Evolutionary conservation across 345 rosid species (phyloP), one percentile per base, ranked within the genome.

Genomic region (Brassica nigra): DNA sequence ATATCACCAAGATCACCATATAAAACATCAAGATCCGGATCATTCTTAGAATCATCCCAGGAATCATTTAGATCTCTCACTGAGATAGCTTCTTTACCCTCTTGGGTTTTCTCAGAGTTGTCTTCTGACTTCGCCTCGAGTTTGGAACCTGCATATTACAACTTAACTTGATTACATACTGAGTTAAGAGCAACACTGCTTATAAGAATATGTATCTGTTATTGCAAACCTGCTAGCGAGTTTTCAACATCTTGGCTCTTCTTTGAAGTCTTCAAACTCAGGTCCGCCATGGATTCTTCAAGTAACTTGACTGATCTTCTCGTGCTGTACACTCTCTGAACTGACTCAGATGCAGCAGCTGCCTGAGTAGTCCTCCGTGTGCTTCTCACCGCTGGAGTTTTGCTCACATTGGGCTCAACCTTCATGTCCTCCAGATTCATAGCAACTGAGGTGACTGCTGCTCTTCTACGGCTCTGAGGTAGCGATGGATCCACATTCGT

Each of bases 291-390:
- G 71, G 66, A 78, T 80, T 89, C 89, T 86, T 87, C 97, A 62
- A 95, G 52, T 79, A 95, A 39, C 72, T 88, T 90, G 58, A 84
- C 86, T 2, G 98, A 89, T 30, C 86, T 85, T 86, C 99, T 88
- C 1, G 96, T 90, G 76, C 90, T 83, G 64, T 86, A 86, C 20
- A 57, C 89, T 11, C 79, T 61, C 87, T 83, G 90, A 55, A 81
- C 83, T 0, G 87, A 76, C 73, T 70, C 83, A 8, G 16, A 62
- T 34, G 62, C 76, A 10, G 73, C 63, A 76, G 85, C 66, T n/a
- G 70, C 12, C 63, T 79, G 86, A 18, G 18, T 18, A 8, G 65
- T 71, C 66, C 77, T 83, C 57, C 75, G 68, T 62, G 85, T 76
- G 76, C 78, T 81, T 76, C 67, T 66, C 16, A 62, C 75, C 9